A percentile compares a stretch with the other conserved stretches of the same genome.
Evolutionary conservation across 2,329 filamentous ascomycete species (phyloP).

Genomic region (Kalmusia sp.): DNA sequence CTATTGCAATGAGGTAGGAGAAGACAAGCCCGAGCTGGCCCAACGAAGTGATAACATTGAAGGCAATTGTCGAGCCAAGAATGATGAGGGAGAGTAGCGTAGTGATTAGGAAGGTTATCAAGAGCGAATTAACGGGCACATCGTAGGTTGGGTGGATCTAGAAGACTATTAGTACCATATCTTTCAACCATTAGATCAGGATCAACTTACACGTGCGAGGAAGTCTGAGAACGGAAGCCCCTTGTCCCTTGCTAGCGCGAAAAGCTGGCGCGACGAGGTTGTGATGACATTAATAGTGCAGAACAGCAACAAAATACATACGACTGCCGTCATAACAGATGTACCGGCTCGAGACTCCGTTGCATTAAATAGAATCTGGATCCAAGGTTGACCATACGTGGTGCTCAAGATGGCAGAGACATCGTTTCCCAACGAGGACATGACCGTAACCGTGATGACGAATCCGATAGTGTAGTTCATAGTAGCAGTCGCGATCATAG

Average conservation of each 20-base stretch:
- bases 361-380: conserved; percentile 35
- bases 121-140: conserved; percentile 53
- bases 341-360: conserved; percentile 29
- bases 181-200: conserved; percentile 13
- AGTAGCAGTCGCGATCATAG: conserved; percentile 50
- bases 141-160: conserved; percentile 28
- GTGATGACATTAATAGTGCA: conserved; percentile 29
- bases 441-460: conserved; percentile 43
- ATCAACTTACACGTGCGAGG: conserved; percentile 15
- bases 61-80: conserved; percentile 51
- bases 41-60: conserved; percentile 34
- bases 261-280: conserved; percentile 42
- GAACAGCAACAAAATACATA: conserved; percentile 22
- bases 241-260: conserved; percentile 41
- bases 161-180: conserved; percentile 9
- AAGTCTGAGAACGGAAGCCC: conserved; percentile 23
- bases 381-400: conserved; percentile 28
- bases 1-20: conserved; percentile 51
- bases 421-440: conserved; percentile 31
- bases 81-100: conserved; percentile 57
- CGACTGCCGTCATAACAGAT: conserved; percentile 33
- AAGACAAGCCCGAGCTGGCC: conserved; percentile 30
- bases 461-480: conserved; percentile 48
- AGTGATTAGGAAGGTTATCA: conserved; percentile 50
- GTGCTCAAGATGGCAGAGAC: conserved; percentile 16